phyloP scores from a whole-genome alignment of 192 early-diverging fungal species.

The Mortierella claussenii region DNA sequence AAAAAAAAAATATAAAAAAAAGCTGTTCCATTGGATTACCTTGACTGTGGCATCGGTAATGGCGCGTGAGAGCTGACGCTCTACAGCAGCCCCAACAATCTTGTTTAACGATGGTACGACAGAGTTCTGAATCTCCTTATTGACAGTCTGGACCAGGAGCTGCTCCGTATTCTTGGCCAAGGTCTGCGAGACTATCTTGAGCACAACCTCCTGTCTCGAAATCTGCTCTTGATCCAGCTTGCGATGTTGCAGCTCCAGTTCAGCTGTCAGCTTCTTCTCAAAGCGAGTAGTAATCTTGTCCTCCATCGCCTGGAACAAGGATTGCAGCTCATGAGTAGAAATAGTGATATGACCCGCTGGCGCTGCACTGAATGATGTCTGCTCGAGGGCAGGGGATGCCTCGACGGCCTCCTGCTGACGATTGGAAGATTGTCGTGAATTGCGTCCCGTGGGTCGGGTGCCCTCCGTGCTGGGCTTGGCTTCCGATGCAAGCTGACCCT shows the following conservation, averaged over 20 bases:
- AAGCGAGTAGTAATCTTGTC: slow-evolving; percentile 39
- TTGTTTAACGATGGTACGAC: slow-evolving; percentile 56
- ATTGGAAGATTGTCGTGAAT: background rate
- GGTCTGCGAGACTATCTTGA: slow-evolving; percentile 58
- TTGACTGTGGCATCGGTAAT: slow-evolving; percentile 51
- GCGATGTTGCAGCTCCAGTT: slow-evolving; percentile 39
- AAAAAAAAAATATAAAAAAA: too few relatives aligned
- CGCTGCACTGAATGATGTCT: background rate
- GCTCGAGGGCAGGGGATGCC: background rate
- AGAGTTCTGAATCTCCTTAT: slow-evolving; percentile 56
- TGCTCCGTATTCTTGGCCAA: slow-evolving; percentile 58
- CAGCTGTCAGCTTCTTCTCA: slow-evolving; percentile 35
- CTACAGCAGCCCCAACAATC: slow-evolving; percentile 52
- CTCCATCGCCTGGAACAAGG: slow-evolving; percentile 36
- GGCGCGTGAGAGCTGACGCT: slow-evolving; percentile 49
- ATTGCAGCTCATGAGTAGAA: slow-evolving; percentile 29
- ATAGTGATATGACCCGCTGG: slow-evolving; percentile 13
- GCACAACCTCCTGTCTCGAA: slow-evolving; percentile 54
- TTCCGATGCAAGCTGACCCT: slow-evolving; percentile 2
- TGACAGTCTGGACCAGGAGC: slow-evolving; percentile 56
- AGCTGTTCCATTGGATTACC: too few relatives aligned
- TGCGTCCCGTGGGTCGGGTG: slow-evolving; percentile 1
- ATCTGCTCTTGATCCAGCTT: slow-evolving; percentile 55
- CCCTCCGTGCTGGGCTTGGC: background rate
- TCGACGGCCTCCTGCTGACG: slow-evolving; percentile 19